These are phyloP conservation scores for Rhizoclosmatium globosum DNA, from an alignment of 192 early-diverging fungal species.

Conservation along the genomic window DNA sequence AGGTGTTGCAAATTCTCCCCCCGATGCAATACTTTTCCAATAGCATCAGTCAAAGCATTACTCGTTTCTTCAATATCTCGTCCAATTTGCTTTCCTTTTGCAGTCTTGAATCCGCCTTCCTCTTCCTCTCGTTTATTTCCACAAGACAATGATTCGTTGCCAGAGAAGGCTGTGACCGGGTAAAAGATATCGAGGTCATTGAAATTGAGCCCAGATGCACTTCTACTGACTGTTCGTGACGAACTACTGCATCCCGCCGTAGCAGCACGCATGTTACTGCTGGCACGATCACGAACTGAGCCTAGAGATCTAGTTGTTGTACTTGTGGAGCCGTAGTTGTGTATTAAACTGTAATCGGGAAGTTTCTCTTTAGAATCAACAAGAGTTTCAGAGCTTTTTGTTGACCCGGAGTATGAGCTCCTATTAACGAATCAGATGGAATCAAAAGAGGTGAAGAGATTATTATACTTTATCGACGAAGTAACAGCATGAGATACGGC, in stretches of 20 bases:
- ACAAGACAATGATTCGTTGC: neutral
- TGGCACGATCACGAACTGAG: neutral
- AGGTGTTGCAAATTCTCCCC: neutral
- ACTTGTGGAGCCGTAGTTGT: neutral
- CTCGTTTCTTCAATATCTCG: neutral
- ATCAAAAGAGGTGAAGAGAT: no score
- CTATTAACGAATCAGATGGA: no score
- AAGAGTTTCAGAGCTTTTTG: neutral
- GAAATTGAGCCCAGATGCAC: neutral
- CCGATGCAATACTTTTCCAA: neutral
- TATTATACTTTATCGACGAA: neutral
- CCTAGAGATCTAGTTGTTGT: neutral
- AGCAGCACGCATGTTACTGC: neutral
- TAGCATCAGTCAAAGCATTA: neutral
- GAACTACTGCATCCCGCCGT: neutral
- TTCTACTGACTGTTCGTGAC: neutral
- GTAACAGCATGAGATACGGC: neutral
- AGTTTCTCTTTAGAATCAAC: neutral
- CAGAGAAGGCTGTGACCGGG: neutral
- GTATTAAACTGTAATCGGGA: slow-evolving; percentile 6
- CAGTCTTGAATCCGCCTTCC: neutral
- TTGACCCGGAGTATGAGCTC: neutral
- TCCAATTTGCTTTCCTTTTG: neutral
- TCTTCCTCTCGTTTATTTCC: neutral
- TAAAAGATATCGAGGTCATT: neutral